Conservation (phyloP, 1,284 basidiomycete species). For the Lentinula novae-zelandiae region DNA sequence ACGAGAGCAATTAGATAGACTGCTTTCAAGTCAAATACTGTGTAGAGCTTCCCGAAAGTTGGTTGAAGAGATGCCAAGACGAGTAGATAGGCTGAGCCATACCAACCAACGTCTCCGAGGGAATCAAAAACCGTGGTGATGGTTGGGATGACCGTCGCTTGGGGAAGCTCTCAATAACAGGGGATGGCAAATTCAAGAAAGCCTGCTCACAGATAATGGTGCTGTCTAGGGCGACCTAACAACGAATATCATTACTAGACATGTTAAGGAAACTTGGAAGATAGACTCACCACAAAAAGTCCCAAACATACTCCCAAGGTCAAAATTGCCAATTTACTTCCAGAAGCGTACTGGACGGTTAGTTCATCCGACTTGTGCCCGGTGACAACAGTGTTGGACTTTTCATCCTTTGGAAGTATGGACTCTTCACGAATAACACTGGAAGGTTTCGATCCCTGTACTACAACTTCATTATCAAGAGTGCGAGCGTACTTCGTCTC, state of each 20-base stretch:
- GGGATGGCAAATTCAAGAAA: too few species aligned
- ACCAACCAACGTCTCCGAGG: conserved; percentile 21
- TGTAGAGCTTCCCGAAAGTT: conserved; percentile 19
- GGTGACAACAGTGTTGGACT: not conserved
- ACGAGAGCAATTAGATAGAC: conserved; percentile 5
- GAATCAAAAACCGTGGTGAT: conserved; percentile 14
- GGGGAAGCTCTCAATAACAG: not conserved
- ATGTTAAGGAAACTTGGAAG: conserved; percentile 1
- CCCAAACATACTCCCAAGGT: conserved; percentile 20
- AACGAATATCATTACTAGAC: not conserved
- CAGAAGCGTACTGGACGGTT: conserved; percentile 16
- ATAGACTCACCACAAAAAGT: conserved; percentile 20
- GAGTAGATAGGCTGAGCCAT: conserved; percentile 20
- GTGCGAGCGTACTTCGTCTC: not conserved
- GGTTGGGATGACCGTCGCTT: conserved; percentile 9
- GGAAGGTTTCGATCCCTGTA: not conserved
- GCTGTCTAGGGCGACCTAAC: conserved; percentile 2
- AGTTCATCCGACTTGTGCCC: not conserved
- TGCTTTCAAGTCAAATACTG: conserved; percentile 13
- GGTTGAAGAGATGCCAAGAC: conserved; percentile 17
- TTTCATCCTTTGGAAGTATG: not conserved
- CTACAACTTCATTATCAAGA: not conserved
- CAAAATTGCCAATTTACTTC: conserved; percentile 16
- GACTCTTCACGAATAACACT: not conserved
- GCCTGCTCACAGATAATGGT: conserved; percentile 2